Evolutionary conservation across 257 asterid species (phyloP).

Genomic region (Gardenia jasminoides): DNA sequence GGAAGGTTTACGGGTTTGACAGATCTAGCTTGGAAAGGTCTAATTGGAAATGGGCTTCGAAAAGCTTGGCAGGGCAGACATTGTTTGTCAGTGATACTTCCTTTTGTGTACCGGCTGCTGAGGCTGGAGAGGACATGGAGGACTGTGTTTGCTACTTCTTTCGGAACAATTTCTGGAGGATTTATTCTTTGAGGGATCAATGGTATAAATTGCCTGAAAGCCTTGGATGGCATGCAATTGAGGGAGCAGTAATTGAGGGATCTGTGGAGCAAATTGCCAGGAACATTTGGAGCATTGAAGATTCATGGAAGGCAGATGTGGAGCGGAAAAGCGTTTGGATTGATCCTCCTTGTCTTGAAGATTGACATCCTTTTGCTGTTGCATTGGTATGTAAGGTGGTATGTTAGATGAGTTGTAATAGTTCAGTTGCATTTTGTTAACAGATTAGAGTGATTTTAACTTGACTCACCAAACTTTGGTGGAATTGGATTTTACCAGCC

Average conservation of each 20-base stretch:
- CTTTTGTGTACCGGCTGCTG: neutral
- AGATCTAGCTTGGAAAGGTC: neutral
- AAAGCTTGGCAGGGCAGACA: neutral
- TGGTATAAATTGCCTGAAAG: neutral
- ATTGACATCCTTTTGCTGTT: neutral
- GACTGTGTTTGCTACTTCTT: neutral
- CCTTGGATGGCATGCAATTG: neutral
- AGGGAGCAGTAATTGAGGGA: neutral
- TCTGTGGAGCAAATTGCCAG: no score
- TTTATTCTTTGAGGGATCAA: neutral
- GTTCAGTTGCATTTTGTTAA: no score
- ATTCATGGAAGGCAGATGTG: no score
- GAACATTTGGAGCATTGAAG: no score
- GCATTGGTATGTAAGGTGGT: neutral
- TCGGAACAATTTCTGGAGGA: neutral
- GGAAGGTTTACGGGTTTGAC: neutral
- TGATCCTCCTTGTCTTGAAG: neutral
- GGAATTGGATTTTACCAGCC: no score
- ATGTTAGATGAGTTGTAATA: neutral
- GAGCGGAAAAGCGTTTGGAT: neutral
- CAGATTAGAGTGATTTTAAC: no score
- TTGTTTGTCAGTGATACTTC: slow-evolving; percentile 1
- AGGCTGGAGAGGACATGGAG: neutral
- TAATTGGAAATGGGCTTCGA: neutral
- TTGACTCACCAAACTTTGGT: no score